Percentiles rank a stretch among this genome's conserved stretches.
Conservation (phyloP, 805 yeast genomes). For the Candida silvicultrix region DNA sequence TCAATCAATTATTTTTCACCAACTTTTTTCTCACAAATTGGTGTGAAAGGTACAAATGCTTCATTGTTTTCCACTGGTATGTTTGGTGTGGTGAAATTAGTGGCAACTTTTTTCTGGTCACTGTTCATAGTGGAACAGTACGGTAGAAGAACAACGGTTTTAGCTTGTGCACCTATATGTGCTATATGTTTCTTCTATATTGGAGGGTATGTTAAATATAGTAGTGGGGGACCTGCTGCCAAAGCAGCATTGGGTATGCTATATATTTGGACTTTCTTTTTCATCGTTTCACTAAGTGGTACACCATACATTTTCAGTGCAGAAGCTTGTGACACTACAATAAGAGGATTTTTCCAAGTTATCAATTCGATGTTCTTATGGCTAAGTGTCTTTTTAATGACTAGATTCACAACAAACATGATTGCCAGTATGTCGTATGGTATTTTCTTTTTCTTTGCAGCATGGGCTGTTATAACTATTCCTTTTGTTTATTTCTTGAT, state of each 20-base stretch:
- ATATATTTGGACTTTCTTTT: conserved; percentile 37
- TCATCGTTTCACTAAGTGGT: conserved; percentile 39
- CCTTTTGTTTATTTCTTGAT: conserved; percentile 35
- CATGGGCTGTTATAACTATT: conserved; percentile 19
- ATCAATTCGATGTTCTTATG: conserved; percentile 40
- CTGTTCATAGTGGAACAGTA: conserved; percentile 38
- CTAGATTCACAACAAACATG: conserved; percentile 39
- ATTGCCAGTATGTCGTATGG: conserved; percentile 37
- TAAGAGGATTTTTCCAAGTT: conserved; percentile 36
- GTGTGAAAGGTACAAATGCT: conserved; percentile 38
- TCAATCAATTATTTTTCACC: conserved; percentile 52
- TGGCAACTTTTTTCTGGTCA: conserved; percentile 38
- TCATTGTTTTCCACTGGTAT: conserved; percentile 46
- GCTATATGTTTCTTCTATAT: conserved; percentile 40
- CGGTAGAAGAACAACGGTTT: conserved; percentile 39
- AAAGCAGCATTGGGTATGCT: conserved; percentile 33
- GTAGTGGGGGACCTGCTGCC: conserved; percentile 36
- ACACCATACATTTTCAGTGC: conserved; percentile 42
- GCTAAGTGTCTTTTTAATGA: conserved; percentile 46
- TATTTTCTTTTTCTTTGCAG: conserved; percentile 32
- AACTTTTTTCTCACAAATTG: conserved; percentile 41
- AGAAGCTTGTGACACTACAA: conserved; percentile 38
- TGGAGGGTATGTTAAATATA: conserved; percentile 38
- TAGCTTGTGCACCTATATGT: conserved; percentile 33
- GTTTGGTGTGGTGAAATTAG: conserved; percentile 43